A percentile compares a stretch with the other conserved stretches of the same genome.
These are phyloP conservation scores for Prunus fruticosa DNA, from an alignment of 306 rosid species.

Conservation along the genomic window DNA sequence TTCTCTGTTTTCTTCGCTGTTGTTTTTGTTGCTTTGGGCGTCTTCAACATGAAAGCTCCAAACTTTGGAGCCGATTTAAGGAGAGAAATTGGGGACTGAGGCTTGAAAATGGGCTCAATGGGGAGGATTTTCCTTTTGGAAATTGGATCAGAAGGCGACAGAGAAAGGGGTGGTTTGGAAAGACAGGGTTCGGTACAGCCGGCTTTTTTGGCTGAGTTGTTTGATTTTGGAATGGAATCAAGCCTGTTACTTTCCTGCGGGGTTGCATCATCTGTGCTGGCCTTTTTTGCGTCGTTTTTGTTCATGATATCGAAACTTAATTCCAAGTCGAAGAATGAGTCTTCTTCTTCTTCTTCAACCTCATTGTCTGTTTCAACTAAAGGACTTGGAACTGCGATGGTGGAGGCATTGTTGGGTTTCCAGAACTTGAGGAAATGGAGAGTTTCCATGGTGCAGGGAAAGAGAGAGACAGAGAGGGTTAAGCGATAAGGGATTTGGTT, in stretches of 20 bases:
- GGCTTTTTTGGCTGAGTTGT: background rate
- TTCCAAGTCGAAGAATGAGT: conserved; percentile 89
- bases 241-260: conserved; percentile 3
- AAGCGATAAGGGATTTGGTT: background rate
- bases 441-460: conserved; percentile 53
- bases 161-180: conserved; percentile 23
- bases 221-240: background rate
- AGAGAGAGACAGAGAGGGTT: background rate
- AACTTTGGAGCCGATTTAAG: conserved; percentile 79
- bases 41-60: conserved; percentile 57
- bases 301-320: conserved; percentile 35
- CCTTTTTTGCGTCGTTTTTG: background rate
- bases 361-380: conserved; percentile 37
- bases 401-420: conserved; percentile 40
- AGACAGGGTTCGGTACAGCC: background rate
- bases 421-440: conserved; percentile 70
- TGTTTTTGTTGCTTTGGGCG: conserved; percentile 27
- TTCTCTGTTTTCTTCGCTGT: conserved; percentile 14
- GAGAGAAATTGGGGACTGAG: conserved; percentile 83
- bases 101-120: conserved; percentile 60
- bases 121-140: conserved; percentile 82
- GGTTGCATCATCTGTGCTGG: conserved; percentile 18
- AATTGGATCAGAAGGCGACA: conserved; percentile 47
- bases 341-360: conserved; percentile 47
- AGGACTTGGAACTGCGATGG: conserved; percentile 33